Evolutionary conservation across 257 asterid species (phyloP).

Genomic region (Ophiorrhiza pumila): DNA sequence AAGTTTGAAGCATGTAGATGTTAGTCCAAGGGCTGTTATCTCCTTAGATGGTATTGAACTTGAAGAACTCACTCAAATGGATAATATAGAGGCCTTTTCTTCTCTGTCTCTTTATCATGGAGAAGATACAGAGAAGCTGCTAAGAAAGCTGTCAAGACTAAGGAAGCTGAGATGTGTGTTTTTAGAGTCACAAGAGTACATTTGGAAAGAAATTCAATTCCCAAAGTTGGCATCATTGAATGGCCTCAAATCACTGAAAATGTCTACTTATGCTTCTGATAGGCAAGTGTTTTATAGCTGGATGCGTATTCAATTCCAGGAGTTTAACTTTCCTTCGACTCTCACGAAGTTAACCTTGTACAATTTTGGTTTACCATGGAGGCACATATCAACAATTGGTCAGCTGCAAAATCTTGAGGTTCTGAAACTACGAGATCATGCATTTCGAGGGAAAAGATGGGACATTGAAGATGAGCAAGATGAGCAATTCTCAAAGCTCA

Average conservation of each 20-base stretch:
- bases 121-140: not conserved
- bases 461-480: constrained; percentile 6
- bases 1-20: not conserved
- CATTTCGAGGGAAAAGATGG: not conserved
- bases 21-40: not conserved
- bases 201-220: not conserved
- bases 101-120: not conserved
- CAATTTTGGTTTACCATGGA: not conserved
- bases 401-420: constrained; percentile 3
- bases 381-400: not conserved
- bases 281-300: not conserved
- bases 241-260: not conserved
- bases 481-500: not conserved
- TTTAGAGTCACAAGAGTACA: not conserved
- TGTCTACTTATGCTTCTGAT: not conserved
- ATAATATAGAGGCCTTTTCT: not conserved
- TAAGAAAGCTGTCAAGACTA: not conserved
- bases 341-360: constrained; percentile 7
- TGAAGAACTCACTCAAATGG: not conserved
- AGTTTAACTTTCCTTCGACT: not conserved
- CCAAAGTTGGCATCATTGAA: not conserved
- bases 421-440: not conserved
- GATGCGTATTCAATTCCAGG: not conserved
- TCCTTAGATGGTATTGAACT: not conserved
- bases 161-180: constrained; percentile 3